phyloP scores from a whole-genome alignment of 306 rosid genomes.

The Casuarina equisetifolia region DNA sequence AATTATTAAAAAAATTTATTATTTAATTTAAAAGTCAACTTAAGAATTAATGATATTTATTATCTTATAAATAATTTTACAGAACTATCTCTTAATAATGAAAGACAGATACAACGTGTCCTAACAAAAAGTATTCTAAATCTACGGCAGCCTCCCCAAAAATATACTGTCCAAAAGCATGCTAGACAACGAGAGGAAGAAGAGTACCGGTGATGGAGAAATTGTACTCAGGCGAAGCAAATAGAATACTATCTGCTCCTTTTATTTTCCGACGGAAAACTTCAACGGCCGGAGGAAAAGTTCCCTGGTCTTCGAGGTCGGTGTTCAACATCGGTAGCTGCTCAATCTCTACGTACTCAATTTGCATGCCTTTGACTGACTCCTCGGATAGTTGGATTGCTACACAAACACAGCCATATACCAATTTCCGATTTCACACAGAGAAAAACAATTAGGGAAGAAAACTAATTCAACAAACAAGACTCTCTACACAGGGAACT shows the following conservation, averaged over 20 bases:
- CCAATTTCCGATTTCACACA: background rate
- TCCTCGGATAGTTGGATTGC: constrained; percentile 1
- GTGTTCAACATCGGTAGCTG: constrained; percentile 1
- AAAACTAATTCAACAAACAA: background rate
- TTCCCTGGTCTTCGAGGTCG: background rate
- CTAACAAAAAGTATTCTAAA: no score
- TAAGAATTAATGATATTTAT: no score
- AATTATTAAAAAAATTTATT: no score
- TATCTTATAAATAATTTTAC: no score
- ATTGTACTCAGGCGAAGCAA: constrained; percentile 12
- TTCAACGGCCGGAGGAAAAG: background rate
- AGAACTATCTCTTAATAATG: no score
- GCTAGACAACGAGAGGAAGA: background rate
- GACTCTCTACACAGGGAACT: no score
- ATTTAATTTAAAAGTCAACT: no score
- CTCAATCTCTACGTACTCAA: background rate
- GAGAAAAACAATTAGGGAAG: background rate
- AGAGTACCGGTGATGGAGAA: background rate
- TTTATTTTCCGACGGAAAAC: constrained; percentile 7
- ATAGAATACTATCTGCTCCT: background rate
- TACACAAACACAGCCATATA: background rate
- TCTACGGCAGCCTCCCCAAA: no score
- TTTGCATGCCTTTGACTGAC: background rate
- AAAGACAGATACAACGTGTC: no score
- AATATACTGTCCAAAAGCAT: background rate